These are phyloP conservation scores for Cercospora sp. DNA, from an alignment of 2,329 filamentous ascomycete genomes.

Conservation along the genomic window DNA sequence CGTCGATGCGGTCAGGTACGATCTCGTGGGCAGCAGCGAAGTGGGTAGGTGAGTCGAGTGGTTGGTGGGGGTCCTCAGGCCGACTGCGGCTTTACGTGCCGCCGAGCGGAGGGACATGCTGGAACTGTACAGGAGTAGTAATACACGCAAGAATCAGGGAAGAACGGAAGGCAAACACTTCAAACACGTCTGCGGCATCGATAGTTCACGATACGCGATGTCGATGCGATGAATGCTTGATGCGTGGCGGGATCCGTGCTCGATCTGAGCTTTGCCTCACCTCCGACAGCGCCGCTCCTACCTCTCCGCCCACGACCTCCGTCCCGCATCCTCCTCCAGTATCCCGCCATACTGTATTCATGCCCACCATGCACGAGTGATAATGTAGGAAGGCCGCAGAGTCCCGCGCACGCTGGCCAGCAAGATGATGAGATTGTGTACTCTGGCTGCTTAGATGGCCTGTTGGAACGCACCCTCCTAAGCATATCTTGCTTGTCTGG, in stretches of 20 bases:
- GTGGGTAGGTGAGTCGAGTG: constrained; percentile 2
- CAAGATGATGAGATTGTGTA: no score
- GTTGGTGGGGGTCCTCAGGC: background rate
- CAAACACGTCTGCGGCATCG: constrained; percentile 4
- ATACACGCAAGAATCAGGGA: background rate
- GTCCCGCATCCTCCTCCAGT: background rate
- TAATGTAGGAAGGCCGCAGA: no score
- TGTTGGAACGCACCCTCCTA: no score
- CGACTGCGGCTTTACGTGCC: background rate
- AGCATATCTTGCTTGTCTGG: no score
- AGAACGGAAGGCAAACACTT: background rate
- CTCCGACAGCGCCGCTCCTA: background rate
- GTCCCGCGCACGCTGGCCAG: no score
- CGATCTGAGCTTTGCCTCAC: constrained; percentile 8
- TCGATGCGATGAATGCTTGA: background rate
- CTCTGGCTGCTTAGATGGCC: no score
- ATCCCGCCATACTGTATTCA: no score
- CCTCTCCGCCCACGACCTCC: background rate
- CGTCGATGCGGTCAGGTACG: constrained; percentile 6
- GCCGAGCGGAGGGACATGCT: constrained; percentile 5
- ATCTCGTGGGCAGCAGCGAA: background rate
- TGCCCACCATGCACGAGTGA: no score
- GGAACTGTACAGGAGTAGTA: background rate
- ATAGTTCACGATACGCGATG: background rate
- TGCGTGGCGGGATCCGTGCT: constrained; percentile 2